Base-by-base conservation (phyloP, 2,329 filamentous ascomycete species). In the Alternaria consortialis region DNA sequence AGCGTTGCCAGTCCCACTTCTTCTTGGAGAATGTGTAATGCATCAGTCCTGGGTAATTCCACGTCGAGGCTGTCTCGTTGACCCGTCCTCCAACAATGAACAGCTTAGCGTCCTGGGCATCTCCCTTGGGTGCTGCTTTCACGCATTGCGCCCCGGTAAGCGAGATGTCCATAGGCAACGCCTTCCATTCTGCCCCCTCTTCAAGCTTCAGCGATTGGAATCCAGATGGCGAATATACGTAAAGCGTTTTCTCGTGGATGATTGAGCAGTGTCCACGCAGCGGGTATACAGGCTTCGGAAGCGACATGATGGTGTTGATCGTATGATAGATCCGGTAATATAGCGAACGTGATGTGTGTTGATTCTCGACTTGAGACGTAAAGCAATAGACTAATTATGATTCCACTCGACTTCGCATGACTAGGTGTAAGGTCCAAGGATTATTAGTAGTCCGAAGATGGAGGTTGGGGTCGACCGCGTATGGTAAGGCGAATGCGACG, bases 121-220 rank as follows among this genome's bases (percentile, higher is more conserved):
- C 84, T 20, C 84, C 84, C 23, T 81, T 78, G 8, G 89, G 84
- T 25, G 84, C 86, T 37, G 88, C 89, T 56, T 88, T 89, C 23
- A 97, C 90, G 79, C 94, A 98, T 7, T 88, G 87, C 40, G 87
- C 92, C 46, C 91, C 92, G 1, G 87, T 88, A 23, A 97, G 91
- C 17, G 88, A 82, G 62, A 89, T 85, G 50, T 92, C 92, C 75
- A 85, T 85, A 1, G 84, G 73, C 67, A 95, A 78, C 67, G 84
- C 76, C 65, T 85, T 82, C 94, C 94, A 97, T 80, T 87, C 80
- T 50, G 88, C 91, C 52, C 91, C 91, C 66, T 88, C 79, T 64
- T 86, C 80, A 65, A 98, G 80, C 12, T 84, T 79, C 66, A 98
- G 80, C 8, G 91, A 90, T 76, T 93, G 87, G 71, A 98, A 94